These are phyloP conservation scores for Hymenoscyphus occultus DNA, from an alignment of 2,329 filamentous ascomycete species.

Conservation along the genomic window DNA sequence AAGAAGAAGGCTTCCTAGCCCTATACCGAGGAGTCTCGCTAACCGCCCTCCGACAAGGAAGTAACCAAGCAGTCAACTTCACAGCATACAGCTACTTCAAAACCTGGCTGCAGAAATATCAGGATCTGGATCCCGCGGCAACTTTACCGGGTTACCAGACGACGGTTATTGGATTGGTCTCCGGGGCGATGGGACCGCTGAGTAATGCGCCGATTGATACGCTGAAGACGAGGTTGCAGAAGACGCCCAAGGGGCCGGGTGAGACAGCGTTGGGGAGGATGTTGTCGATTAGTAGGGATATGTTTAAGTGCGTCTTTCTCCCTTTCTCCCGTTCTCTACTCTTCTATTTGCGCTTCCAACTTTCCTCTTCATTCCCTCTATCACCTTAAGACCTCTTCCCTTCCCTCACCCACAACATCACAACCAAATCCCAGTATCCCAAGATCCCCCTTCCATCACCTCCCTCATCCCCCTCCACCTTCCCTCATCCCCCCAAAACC, in stretches of 20 bases:
- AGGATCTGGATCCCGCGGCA: slow-evolving; percentile 46
- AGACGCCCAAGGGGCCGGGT: slow-evolving; percentile 77
- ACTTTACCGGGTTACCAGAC: slow-evolving; percentile 87
- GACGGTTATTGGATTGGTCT: slow-evolving; percentile 79
- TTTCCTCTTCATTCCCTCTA: background rate
- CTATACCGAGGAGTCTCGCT: slow-evolving; percentile 92
- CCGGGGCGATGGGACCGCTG: slow-evolving; percentile 90
- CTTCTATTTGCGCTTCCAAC: background rate
- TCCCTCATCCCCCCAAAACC: background rate
- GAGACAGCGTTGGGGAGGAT: slow-evolving; percentile 80
- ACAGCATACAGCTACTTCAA: slow-evolving; percentile 96
- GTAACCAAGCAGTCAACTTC: slow-evolving; percentile 98
- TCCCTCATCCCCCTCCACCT: too few species aligned
- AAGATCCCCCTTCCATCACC: too few species aligned
- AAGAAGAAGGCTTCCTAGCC: slow-evolving; percentile 83
- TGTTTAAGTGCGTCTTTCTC: slow-evolving; percentile 64
- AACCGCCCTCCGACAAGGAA: slow-evolving; percentile 86
- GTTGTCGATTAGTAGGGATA: slow-evolving; percentile 70
- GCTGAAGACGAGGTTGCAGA: slow-evolving; percentile 96
- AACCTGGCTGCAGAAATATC: slow-evolving; percentile 66
- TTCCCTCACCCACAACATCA: too few species aligned
- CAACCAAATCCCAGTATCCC: too few species aligned
- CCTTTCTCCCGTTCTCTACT: background rate
- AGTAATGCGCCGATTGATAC: slow-evolving; percentile 98
- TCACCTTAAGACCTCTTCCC: too few species aligned